Conservation (phyloP, 768 basidiomycete species). For the Tulasnella sp. region DNA sequence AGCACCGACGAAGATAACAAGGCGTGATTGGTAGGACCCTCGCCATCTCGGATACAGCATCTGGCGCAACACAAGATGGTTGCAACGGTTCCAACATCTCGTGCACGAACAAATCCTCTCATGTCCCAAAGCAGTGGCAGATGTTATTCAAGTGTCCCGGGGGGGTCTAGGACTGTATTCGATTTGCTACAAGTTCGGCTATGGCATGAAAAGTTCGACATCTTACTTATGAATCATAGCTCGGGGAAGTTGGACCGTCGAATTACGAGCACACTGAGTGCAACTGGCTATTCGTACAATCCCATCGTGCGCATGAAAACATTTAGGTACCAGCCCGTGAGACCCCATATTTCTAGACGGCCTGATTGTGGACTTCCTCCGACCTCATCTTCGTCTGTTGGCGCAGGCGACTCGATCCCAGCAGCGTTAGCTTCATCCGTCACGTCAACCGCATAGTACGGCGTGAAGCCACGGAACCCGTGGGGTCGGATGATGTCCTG, state of each 20-base stretch:
- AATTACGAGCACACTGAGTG: too few species aligned
- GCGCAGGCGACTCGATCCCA: conserved; percentile 30
- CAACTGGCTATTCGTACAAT: background rate
- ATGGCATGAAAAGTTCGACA: background rate
- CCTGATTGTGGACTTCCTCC: conserved; percentile 41
- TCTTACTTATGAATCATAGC: background rate
- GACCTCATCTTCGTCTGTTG: conserved; percentile 37
- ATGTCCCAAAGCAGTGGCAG: too few species aligned
- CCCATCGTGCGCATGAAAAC: conserved; percentile 47
- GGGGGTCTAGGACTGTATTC: too few species aligned
- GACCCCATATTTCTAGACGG: conserved; percentile 70
- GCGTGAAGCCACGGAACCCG: conserved; percentile 53
- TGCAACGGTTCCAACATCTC: too few species aligned
- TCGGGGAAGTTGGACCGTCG: too few species aligned
- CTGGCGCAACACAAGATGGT: too few species aligned
- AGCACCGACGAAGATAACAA: too few species aligned
- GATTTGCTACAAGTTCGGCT: too few species aligned
- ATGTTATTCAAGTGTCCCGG: too few species aligned
- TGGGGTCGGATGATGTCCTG: conserved; percentile 49
- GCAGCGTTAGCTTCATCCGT: conserved; percentile 49
- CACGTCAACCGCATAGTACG: conserved; percentile 67
- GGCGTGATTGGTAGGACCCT: too few species aligned
- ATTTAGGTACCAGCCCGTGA: conserved; percentile 79
- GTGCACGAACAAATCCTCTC: too few species aligned
- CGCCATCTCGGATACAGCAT: too few species aligned